Percentiles rank a stretch among this genome's conserved stretches.
Evolutionary conservation across 345 rosid genomes (phyloP).

Genomic region (Arabidopsis arenosa): DNA sequence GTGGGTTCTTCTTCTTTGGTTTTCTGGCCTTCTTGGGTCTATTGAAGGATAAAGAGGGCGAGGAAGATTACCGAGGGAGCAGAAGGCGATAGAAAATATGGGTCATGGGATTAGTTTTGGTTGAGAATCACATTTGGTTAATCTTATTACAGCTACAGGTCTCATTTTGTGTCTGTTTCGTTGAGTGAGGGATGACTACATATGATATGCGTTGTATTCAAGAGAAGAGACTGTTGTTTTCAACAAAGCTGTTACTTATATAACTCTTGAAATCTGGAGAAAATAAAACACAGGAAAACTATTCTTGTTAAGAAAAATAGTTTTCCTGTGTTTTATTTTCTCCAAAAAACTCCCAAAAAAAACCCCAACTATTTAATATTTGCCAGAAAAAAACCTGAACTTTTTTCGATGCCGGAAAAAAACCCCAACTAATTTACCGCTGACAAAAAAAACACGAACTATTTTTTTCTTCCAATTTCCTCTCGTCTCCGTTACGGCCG

Average conservation of each 20-base stretch:
- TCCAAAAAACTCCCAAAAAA: too few relatives aligned
- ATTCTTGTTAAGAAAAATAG: too few relatives aligned
- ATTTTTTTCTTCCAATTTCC: too few relatives aligned
- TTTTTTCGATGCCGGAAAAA: too few relatives aligned
- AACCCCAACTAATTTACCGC: too few relatives aligned
- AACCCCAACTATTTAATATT: too few relatives aligned
- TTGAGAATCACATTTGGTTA: constrained; percentile 28
- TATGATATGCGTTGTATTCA: constrained; percentile 14
- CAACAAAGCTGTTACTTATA: constrained; percentile 3
- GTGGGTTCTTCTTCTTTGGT: constrained; percentile 91
- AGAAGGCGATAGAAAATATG: constrained; percentile 63
- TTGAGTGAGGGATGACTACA: constrained; percentile 6
- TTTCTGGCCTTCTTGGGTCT: constrained; percentile 85
- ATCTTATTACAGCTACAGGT: constrained; percentile 11
- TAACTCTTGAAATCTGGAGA: neutral
- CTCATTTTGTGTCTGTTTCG: constrained; percentile 35
- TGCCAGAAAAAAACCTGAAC: too few relatives aligned
- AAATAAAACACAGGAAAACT: too few relatives aligned
- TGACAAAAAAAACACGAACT: too few relatives aligned
- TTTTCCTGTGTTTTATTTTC: too few relatives aligned
- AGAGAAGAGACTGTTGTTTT: constrained; percentile 17
- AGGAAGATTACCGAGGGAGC: constrained; percentile 55
- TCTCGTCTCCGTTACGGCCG: too few relatives aligned
- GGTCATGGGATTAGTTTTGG: constrained; percentile 14
- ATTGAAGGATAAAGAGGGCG: constrained; percentile 81